Evolutionary conservation across 345 rosid genomes (phyloP), one percentile per base, ranked within the genome.

Genomic region (Murraya paniculata): DNA sequence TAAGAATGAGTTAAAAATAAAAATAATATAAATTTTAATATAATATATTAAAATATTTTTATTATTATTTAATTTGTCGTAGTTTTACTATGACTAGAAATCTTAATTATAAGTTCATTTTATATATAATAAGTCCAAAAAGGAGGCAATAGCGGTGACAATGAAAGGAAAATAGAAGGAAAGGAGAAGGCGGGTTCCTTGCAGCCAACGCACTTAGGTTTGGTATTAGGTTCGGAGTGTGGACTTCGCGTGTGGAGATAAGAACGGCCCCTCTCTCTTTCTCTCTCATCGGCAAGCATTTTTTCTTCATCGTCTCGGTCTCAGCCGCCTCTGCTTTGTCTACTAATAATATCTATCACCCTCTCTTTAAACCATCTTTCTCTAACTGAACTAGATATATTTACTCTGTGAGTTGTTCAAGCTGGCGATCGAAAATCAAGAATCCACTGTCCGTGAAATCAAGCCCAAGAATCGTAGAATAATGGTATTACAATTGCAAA

Each of bases 361-460:
- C 50, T 45, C 50, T 45, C 56, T 74, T 77, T 77, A 53, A 53
- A 53, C 71, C 69, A 57, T 77, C 79, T 60, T 14, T 64, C 35
- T 71, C 56, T 72, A 81, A 53, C 22, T 18, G 7, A 53, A 53
- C 57, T 1, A 18, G 19, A 18, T 53, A 10, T 45, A 16, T 56
- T 10, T 38, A 35, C 14, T 35, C 33, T n/a, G 64, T 62, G n/a
- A 50, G 8, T 64, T 33, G 16, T 79, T 84, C 86, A 84, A 81
- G 87, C 92, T 94, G 98, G 94, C 97, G 80, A 94, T 94, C 81
- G 97, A 91, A 25, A 88, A 88, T 80, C 95, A 92, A 67, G 93
- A 93, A 69, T 80, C 90, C 78, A 70, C 95, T 30, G 90, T 85
- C 80, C 91, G 91, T 41, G 97, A 92, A 87, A 81, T 92, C 87